phyloP scores from a whole-genome alignment of 1,139 yeast genomes.

The Debaryomycetaceae sp. region DNA sequence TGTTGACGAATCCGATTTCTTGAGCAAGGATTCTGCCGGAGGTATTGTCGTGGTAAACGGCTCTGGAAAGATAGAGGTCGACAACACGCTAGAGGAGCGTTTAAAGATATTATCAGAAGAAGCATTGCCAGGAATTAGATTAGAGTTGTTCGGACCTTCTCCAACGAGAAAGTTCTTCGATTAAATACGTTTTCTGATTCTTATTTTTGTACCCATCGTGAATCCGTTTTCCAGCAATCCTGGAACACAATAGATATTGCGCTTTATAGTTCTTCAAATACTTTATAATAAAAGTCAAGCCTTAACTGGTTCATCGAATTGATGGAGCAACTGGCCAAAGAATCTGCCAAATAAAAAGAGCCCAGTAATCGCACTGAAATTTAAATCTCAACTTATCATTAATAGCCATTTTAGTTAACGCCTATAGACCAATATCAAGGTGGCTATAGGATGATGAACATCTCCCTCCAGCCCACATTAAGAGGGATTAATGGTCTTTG shows the following conservation, averaged over 20 bases:
- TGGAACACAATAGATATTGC: background rate
- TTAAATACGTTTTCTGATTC: constrained; percentile 24
- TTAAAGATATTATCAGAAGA: constrained; percentile 75
- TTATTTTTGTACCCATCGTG: background rate
- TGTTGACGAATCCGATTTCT: constrained; percentile 54
- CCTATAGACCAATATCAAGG: no score
- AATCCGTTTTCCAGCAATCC: background rate
- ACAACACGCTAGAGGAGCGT: constrained; percentile 94
- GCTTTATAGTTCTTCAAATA: background rate
- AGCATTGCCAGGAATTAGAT: constrained; percentile 89
- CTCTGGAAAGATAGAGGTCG: constrained; percentile 79
- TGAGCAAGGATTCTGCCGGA: constrained; percentile 70
- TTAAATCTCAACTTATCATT: background rate
- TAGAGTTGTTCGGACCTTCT: constrained; percentile 88
- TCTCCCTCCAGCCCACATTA: no score
- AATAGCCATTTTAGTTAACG: no score
- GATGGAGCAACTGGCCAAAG: no score
- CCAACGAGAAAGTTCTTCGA: constrained; percentile 87
- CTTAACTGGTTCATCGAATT: no score
- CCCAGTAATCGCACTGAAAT: background rate
- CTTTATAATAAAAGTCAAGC: constrained; percentile 1
- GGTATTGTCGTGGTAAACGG: constrained; percentile 75
- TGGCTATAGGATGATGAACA: no score
- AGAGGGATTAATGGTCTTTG: no score
- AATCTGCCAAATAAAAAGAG: no score